Evolutionary conservation across 768 basidiomycete genomes (phyloP).

Genomic region (Suillus placidus): DNA sequence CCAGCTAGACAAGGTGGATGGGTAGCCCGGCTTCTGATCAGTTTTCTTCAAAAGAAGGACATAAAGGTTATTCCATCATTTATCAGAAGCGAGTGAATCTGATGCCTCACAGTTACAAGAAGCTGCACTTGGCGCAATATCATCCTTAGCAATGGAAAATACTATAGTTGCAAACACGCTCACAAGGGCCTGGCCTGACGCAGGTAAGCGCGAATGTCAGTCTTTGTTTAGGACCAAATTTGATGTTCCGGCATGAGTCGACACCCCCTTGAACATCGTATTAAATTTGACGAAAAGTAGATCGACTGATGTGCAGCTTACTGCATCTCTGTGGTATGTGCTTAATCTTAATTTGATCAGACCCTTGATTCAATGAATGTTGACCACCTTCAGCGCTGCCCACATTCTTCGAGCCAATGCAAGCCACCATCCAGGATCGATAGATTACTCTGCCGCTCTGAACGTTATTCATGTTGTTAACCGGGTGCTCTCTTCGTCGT

Average conservation of each 20-base stretch:
- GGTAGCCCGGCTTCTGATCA: conserved; percentile 55
- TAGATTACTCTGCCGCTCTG: conserved; percentile 51
- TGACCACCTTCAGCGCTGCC: conserved; percentile 48
- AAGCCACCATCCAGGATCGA: conserved; percentile 28
- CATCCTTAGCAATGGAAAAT: conserved; percentile 68
- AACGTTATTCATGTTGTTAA: conserved; percentile 74
- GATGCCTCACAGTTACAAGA: conserved; percentile 56
- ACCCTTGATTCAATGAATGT: not conserved
- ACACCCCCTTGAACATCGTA: conserved; percentile 40
- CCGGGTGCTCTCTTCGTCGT: conserved; percentile 51
- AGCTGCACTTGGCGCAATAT: conserved; percentile 63
- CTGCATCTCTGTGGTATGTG: conserved; percentile 68
- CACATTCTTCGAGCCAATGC: conserved; percentile 59
- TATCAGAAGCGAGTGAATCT: not conserved
- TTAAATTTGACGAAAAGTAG: conserved; percentile 61
- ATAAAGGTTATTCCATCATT: conserved; percentile 45
- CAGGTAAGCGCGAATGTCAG: conserved; percentile 36
- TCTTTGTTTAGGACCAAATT: conserved; percentile 13
- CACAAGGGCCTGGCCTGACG: conserved; percentile 45
- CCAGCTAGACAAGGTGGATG: conserved; percentile 55
- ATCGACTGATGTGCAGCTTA: conserved; percentile 62
- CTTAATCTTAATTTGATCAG: not conserved
- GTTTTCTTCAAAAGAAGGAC: conserved; percentile 53
- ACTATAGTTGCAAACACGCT: conserved; percentile 51
- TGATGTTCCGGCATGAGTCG: conserved; percentile 10